phyloP scores from a whole-genome alignment of 1,284 basidiomycete genomes.

The Ganoderma resinaceum region DNA sequence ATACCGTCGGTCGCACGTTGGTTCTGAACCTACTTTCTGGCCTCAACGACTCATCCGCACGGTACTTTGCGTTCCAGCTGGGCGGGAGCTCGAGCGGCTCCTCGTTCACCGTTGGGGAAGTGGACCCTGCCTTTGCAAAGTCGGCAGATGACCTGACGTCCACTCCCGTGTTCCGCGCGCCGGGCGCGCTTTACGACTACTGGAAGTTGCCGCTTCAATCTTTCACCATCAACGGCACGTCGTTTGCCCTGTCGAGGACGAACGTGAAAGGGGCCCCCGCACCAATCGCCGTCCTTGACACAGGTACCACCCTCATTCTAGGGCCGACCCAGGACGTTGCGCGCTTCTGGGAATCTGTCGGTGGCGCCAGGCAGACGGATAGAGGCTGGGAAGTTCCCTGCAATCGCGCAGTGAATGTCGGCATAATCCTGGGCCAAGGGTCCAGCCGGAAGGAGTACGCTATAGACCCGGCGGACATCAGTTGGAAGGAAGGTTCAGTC shows the following conservation, averaged over 20 bases:
- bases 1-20: conserved; percentile 51
- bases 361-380: conserved; percentile 49
- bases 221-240: conserved; percentile 51
- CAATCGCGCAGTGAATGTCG: conserved; percentile 52
- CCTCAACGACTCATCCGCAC: conserved; percentile 46
- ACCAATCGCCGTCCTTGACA: conserved; percentile 63
- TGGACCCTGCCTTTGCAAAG: conserved; percentile 50
- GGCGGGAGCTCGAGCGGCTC: conserved; percentile 48
- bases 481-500: conserved; percentile 51
- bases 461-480: conserved; percentile 60
- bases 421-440: conserved; percentile 54
- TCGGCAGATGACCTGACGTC: conserved; percentile 45
- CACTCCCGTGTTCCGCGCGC: conserved; percentile 51
- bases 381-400: conserved; percentile 60
- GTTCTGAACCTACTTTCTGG: conserved; percentile 57
- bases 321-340: conserved; percentile 59
- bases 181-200: conserved; percentile 52
- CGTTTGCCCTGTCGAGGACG: conserved; percentile 53
- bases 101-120: conserved; percentile 59
- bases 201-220: conserved; percentile 62
- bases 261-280: conserved; percentile 50
- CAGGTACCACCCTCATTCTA: conserved; percentile 64
- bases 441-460: conserved; percentile 47
- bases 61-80: conserved; percentile 61
- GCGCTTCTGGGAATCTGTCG: conserved; percentile 55